Percentiles rank a stretch among this genome's conserved stretches.
Evolutionary conservation across 495 filamentous ascomycete species (phyloP).

Genomic region (Daldinia loculata): DNA sequence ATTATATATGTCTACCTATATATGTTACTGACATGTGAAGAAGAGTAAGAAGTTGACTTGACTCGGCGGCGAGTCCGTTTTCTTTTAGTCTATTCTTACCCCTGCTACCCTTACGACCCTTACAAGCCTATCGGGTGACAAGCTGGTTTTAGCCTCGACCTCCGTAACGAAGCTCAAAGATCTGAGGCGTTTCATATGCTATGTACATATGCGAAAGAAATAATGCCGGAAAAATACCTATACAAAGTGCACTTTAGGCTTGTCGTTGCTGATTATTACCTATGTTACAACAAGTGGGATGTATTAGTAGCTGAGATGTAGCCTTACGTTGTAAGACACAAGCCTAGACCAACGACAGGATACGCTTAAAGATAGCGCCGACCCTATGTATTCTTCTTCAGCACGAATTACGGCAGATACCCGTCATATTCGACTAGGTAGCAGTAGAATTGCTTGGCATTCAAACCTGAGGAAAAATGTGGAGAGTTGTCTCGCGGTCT

Average conservation of each 20-base stretch:
- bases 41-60: conserved; percentile 10
- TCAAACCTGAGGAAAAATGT: not conserved
- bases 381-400: conserved; percentile 6
- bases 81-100: conserved; percentile 3
- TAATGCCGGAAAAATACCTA: too few relatives aligned
- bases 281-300: too few relatives aligned
- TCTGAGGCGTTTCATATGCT: not conserved
- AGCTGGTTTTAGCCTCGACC: conserved; percentile 1
- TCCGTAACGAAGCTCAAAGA: not conserved
- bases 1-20: too few relatives aligned
- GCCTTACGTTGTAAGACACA: not conserved
- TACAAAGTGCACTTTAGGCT: too few relatives aligned
- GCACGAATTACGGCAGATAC: conserved; percentile 3
- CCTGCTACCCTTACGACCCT: conserved; percentile 22
- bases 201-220: too few relatives aligned
- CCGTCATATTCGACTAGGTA: not conserved
- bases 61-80: conserved; percentile 16
- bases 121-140: conserved; percentile 11
- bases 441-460: conserved; percentile 11
- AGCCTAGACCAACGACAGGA: not conserved
- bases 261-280: too few relatives aligned
- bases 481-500: not conserved
- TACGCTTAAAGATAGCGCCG: not conserved
- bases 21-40: conserved; percentile 37
- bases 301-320: too few relatives aligned